phyloP scores from a whole-genome alignment of 2,329 filamentous ascomycete species.

The Coleophoma cylindrospora region DNA sequence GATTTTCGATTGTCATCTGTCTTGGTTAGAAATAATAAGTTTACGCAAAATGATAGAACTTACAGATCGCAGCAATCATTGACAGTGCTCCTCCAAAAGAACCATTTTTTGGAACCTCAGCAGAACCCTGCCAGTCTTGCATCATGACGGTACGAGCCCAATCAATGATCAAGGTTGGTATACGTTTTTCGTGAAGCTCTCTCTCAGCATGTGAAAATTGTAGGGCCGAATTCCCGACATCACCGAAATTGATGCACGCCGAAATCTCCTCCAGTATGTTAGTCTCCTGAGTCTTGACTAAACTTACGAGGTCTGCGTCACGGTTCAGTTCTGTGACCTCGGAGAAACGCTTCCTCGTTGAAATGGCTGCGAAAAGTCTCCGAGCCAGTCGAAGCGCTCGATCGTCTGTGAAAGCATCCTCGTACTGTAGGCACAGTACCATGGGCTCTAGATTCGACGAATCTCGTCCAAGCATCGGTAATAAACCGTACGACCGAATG shows the following conservation, averaged over 20 bases:
- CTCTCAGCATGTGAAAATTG: slow-evolving; percentile 46
- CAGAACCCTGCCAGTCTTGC: slow-evolving; percentile 74
- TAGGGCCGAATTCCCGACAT: slow-evolving; percentile 29
- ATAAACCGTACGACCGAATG: slow-evolving; percentile 36
- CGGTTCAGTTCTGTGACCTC: slow-evolving; percentile 22
- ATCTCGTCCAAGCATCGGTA: slow-evolving; percentile 42
- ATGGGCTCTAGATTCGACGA: slow-evolving; percentile 40
- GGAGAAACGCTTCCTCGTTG: slow-evolving; percentile 22
- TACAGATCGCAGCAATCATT: slow-evolving; percentile 68
- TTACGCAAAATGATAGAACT: slow-evolving; percentile 28
- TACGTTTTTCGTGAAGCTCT: slow-evolving; percentile 50
- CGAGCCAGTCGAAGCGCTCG: slow-evolving; percentile 53
- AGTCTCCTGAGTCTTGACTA: slow-evolving; percentile 15
- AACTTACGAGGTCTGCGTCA: slow-evolving; percentile 11
- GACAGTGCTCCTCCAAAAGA: slow-evolving; percentile 73
- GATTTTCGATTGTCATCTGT: slow-evolving; percentile 57
- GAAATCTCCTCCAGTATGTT: slow-evolving; percentile 36
- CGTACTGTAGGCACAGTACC: slow-evolving; percentile 51
- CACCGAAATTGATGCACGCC: slow-evolving; percentile 27
- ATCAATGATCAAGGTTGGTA: slow-evolving; percentile 56
- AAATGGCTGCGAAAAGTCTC: slow-evolving; percentile 52
- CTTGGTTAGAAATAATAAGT: slow-evolving; percentile 5
- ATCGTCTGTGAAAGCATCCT: slow-evolving; percentile 59
- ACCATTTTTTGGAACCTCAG: slow-evolving; percentile 64
- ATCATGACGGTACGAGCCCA: slow-evolving; percentile 73